phyloP scores from a whole-genome alignment of 345 rosid species.

The Garcia nutans region DNA sequence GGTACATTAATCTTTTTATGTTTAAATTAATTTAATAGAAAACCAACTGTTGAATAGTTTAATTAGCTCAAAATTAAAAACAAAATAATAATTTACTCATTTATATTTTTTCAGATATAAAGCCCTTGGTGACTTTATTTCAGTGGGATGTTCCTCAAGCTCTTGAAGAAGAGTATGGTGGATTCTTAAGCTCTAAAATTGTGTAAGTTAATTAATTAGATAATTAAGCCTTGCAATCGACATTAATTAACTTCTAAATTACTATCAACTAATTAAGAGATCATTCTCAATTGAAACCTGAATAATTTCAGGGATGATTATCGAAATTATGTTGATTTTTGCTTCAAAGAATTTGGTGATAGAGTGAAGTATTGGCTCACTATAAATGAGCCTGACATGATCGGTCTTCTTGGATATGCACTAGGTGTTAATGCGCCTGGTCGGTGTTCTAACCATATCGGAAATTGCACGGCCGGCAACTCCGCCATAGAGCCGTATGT shows the following conservation, averaged over 20 bases:
- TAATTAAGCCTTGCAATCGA: background rate
- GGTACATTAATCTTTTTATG: too few relatives aligned
- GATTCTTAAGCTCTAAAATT: conserved; percentile 13
- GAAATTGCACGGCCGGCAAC: conserved; percentile 20
- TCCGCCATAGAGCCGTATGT: conserved; percentile 37
- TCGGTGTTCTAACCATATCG: conserved; percentile 22
- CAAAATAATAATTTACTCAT: too few relatives aligned
- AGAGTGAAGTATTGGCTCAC: conserved; percentile 42
- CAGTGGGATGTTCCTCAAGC: conserved; percentile 18
- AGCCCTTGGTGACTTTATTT: conserved; percentile 14
- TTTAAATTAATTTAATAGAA: too few relatives aligned
- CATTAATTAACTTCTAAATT: background rate
- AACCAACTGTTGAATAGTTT: too few relatives aligned
- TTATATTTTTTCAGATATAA: background rate
- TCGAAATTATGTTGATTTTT: conserved; percentile 42
- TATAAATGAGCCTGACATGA: conserved; percentile 28
- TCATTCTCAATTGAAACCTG: background rate
- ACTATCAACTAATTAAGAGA: background rate
- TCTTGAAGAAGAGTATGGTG: conserved; percentile 19
- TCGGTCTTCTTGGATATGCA: conserved; percentile 7
- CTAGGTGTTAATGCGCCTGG: conserved; percentile 26
- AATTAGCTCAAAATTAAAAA: too few relatives aligned
- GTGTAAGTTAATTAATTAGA: conserved; percentile 4
- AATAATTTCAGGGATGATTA: conserved; percentile 36
- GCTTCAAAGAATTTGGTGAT: conserved; percentile 46